Percentiles rank a stretch among this genome's conserved stretches.
Conservation (phyloP, 139 green algal genomes). For the Pleodorina starrii region DNA sequence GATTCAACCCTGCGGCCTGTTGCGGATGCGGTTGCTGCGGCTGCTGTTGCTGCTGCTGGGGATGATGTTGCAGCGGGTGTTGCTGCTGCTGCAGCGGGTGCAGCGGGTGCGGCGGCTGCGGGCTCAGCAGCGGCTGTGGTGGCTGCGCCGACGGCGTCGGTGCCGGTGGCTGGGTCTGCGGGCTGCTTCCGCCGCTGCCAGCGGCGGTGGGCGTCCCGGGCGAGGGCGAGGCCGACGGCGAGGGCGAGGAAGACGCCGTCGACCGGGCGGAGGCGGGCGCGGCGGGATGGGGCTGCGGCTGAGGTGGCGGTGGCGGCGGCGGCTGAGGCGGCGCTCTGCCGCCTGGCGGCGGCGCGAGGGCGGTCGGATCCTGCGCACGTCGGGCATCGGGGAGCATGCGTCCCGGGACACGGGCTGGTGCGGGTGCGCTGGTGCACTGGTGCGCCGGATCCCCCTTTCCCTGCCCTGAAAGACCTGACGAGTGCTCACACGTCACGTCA, state of each 20-base stretch:
- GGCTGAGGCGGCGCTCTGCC: neutral
- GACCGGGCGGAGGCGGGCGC: too few species aligned
- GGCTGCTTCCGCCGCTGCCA: neutral
- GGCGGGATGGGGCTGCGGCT: neutral
- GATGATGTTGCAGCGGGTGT: neutral
- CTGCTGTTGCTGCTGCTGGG: neutral
- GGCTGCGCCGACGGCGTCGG: neutral
- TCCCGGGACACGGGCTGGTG: too few species aligned
- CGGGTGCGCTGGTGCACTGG: too few species aligned
- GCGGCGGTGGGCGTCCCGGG: neutral
- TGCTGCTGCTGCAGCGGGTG: neutral
- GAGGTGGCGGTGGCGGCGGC: neutral
- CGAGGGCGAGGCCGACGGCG: neutral
- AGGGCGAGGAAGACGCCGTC: too few species aligned
- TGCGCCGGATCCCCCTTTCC: too few species aligned
- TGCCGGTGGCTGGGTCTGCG: neutral
- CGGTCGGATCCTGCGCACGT: neutral
- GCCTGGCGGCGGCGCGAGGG: neutral
- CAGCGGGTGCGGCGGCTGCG: neutral
- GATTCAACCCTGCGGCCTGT: neutral
- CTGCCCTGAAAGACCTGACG: too few species aligned
- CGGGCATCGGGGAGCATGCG: too few species aligned
- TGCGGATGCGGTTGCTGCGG: neutral
- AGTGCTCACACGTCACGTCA: too few species aligned
- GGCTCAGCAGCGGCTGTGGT: neutral